A percentile compares a stretch with the other conserved stretches of the same genome.
Evolutionary conservation across 345 rosid species (phyloP).

Genomic region (Syzygium aromaticum): DNA sequence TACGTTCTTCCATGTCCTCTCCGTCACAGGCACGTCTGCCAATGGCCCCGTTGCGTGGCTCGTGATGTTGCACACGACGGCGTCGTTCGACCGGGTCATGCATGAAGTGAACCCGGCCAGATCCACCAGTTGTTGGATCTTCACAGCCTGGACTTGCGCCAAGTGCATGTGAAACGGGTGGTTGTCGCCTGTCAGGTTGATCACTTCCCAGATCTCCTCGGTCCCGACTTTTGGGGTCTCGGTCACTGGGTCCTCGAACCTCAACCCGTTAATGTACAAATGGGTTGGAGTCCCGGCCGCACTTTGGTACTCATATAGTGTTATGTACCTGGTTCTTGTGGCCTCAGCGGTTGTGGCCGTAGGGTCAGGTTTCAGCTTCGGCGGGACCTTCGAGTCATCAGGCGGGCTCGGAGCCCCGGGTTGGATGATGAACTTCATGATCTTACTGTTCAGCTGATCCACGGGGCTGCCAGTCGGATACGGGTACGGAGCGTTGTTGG

Average conservation of each 20-base stretch:
- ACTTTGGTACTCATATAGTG: constrained; percentile 58
- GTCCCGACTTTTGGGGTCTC: constrained; percentile 58
- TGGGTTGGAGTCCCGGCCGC: constrained; percentile 46
- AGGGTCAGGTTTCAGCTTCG: constrained; percentile 32
- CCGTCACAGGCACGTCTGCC: constrained; percentile 36
- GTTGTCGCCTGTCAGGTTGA: constrained; percentile 63
- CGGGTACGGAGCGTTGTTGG: constrained; percentile 56
- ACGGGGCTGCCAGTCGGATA: constrained; percentile 49
- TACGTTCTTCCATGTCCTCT: constrained; percentile 87
- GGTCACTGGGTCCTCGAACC: constrained; percentile 38
- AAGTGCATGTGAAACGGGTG: constrained; percentile 90
- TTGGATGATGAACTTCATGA: constrained; percentile 59
- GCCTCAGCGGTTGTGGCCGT: constrained; percentile 16
- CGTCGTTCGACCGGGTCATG: constrained; percentile 53
- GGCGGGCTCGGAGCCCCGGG: constrained; percentile 1
- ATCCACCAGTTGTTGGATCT: constrained; percentile 38
- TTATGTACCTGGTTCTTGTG: constrained; percentile 42
- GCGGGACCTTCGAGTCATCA: constrained; percentile 37
- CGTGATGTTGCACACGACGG: constrained; percentile 38
- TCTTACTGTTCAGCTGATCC: constrained; percentile 35
- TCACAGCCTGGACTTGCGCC: constrained; percentile 53
- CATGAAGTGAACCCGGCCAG: constrained; percentile 41
- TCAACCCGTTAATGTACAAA: constrained; percentile 51
- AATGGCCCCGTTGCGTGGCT: constrained; percentile 45
- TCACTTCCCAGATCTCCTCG: constrained; percentile 70